phyloP scores from a whole-genome alignment of 177 flowering plant genomes.

The Vitis hybrid region DNA sequence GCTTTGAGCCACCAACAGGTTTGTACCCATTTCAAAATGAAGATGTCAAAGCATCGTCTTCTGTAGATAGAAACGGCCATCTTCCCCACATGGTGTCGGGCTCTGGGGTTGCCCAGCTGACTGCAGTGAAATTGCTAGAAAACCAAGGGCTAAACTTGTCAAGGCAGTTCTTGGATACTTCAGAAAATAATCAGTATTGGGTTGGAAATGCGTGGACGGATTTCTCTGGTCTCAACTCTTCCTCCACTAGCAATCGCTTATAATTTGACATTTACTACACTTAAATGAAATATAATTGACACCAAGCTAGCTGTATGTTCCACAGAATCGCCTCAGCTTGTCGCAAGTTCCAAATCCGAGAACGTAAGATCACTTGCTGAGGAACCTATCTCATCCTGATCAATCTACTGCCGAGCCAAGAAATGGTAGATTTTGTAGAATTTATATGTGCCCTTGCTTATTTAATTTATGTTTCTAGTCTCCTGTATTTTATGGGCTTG shows the following conservation, averaged over 20 bases:
- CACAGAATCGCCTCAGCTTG: too few relatives aligned
- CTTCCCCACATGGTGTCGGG: slow-evolving; percentile 1
- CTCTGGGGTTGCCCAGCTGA: slow-evolving; percentile 24
- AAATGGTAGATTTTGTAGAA: not conserved
- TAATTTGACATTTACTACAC: not conserved
- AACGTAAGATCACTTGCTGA: not conserved
- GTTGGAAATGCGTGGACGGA: slow-evolving; percentile 23
- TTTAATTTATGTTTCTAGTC: not conserved
- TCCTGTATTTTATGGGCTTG: slow-evolving; percentile 1
- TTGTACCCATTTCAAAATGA: slow-evolving; percentile 18
- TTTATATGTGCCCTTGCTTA: not conserved
- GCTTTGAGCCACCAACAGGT: slow-evolving; percentile 6
- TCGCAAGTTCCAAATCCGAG: not conserved
- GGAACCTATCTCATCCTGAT: not conserved
- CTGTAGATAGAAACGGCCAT: slow-evolving; percentile 9
- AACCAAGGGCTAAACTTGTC: slow-evolving; percentile 12
- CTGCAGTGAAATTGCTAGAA: slow-evolving; percentile 27
- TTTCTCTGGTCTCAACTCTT: slow-evolving; percentile 29
- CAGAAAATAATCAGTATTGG: slow-evolving; percentile 23
- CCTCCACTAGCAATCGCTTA: slow-evolving; percentile 21
- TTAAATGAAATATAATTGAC: not conserved
- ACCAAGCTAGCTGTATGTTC: not conserved
- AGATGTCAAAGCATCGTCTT: slow-evolving; percentile 11
- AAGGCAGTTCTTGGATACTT: slow-evolving; percentile 9
- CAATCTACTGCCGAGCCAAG: not conserved